phyloP scores from a whole-genome alignment of 805 yeast species.

The Wickerhamiella cacticola region DNA sequence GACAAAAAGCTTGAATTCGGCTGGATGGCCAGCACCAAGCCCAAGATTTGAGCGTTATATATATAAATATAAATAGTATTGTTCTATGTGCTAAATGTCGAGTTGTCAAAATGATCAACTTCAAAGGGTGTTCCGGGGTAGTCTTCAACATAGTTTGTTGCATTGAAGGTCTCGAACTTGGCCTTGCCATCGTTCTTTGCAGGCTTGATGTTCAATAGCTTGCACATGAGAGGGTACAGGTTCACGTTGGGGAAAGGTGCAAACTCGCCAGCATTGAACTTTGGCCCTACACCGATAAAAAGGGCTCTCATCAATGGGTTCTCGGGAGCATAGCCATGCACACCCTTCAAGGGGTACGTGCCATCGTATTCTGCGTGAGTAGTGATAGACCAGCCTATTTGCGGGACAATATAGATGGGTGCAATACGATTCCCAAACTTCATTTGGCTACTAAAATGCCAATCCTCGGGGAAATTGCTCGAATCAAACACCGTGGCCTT shows the following conservation, averaged over 20 bases:
- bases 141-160: conserved; percentile 22
- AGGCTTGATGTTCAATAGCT: conserved; percentile 42
- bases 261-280: conserved; percentile 37
- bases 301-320: conserved; percentile 73
- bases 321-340: conserved; percentile 73
- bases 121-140: conserved; percentile 29
- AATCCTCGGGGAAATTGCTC: conserved; percentile 43
- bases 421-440: conserved; percentile 53
- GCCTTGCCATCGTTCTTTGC: conserved; percentile 47
- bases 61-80: too few relatives aligned
- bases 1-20: conserved; percentile 48
- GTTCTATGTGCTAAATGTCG: too few relatives aligned
- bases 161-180: conserved; percentile 19
- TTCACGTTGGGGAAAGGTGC: conserved; percentile 63
- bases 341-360: conserved; percentile 55
- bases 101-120: conserved; percentile 22
- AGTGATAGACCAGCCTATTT: conserved; percentile 64
- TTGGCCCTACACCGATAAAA: conserved; percentile 74
- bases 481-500: conserved; percentile 34
- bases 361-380: conserved; percentile 44
- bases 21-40: conserved; percentile 48
- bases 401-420: conserved; percentile 76
- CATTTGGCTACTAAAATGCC: conserved; percentile 33
- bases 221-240: conserved; percentile 64
- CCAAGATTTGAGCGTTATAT: conserved; percentile 22